phyloP scores from a whole-genome alignment of 2,329 filamentous ascomycete genomes.

The Helotiales sp. region DNA sequence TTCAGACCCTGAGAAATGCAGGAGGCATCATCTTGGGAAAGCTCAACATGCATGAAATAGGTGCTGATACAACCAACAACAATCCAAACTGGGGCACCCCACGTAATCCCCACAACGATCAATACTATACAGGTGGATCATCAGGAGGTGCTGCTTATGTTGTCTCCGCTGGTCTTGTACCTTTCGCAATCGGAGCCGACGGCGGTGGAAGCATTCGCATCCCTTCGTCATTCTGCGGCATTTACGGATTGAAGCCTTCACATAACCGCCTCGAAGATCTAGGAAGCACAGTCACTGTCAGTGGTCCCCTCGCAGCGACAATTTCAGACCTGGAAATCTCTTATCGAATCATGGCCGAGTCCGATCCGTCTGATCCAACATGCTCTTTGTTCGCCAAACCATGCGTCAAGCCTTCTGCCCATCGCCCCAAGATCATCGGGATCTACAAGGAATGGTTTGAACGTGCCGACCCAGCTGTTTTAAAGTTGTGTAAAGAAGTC shows the following conservation, averaged over 20 bases:
- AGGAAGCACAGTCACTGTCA: constrained; percentile 62
- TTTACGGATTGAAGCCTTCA: constrained; percentile 81
- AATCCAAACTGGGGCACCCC: constrained; percentile 86
- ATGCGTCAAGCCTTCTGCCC: constrained; percentile 47
- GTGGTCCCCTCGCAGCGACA: constrained; percentile 76
- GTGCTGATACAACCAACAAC: constrained; percentile 81
- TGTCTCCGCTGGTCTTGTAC: constrained; percentile 66
- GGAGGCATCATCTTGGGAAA: constrained; percentile 80
- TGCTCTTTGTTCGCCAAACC: constrained; percentile 69
- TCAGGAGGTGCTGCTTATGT: constrained; percentile 92
- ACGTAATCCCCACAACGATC: constrained; percentile 72
- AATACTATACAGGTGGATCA: constrained; percentile 83
- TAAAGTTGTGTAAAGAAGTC: constrained; percentile 63
- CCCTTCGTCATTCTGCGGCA: constrained; percentile 42
- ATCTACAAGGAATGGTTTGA: constrained; percentile 73
- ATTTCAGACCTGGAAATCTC: constrained; percentile 79
- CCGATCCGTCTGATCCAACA: constrained; percentile 65
- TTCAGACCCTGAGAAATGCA: constrained; percentile 70
- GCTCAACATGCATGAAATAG: constrained; percentile 83
- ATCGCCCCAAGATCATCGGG: constrained; percentile 66
- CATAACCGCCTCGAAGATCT: constrained; percentile 70
- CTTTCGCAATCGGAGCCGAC: constrained; percentile 83
- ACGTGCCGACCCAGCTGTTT: constrained; percentile 67
- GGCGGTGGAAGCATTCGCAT: constrained; percentile 70
- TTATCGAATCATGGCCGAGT: constrained; percentile 78